A percentile compares a stretch with the other conserved stretches of the same genome.
These are phyloP conservation scores for Venturia asperata DNA, from an alignment of 2,329 filamentous ascomycete genomes.

Conservation along the genomic window DNA sequence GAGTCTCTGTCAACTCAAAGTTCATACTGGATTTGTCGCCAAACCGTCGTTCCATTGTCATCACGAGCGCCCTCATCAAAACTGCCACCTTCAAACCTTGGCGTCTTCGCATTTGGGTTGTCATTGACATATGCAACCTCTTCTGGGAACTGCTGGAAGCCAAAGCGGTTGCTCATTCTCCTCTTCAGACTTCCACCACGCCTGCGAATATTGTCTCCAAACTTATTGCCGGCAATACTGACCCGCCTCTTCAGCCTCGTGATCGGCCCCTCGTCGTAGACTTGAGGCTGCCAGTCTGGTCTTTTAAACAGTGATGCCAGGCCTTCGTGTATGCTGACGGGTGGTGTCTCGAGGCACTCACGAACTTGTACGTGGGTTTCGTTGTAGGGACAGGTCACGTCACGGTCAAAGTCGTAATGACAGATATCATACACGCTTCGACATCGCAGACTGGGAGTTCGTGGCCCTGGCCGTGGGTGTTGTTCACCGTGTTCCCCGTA, in stretches of 20 bases:
- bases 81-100: constrained; percentile 2
- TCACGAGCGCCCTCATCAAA: neutral
- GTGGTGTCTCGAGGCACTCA: neutral
- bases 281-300: neutral
- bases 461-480: neutral
- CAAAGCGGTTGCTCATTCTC: neutral
- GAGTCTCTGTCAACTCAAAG: neutral
- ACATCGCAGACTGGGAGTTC: neutral
- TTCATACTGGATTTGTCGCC: neutral
- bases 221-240: neutral
- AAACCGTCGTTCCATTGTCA: neutral
- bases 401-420: neutral
- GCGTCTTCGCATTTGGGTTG: neutral
- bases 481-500: neutral
- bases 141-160: neutral
- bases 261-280: constrained; percentile 3
- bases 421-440: neutral
- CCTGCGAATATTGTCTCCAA: constrained; percentile 5
- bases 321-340: neutral
- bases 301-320: neutral
- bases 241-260: constrained; percentile 1
- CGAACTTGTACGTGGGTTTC: neutral
- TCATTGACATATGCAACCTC: neutral
- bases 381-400: neutral
- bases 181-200: constrained; percentile 7